Evolutionary conservation across 2,329 filamentous ascomycete species (phyloP).

Genomic region (Alternaria brassicicola): DNA sequence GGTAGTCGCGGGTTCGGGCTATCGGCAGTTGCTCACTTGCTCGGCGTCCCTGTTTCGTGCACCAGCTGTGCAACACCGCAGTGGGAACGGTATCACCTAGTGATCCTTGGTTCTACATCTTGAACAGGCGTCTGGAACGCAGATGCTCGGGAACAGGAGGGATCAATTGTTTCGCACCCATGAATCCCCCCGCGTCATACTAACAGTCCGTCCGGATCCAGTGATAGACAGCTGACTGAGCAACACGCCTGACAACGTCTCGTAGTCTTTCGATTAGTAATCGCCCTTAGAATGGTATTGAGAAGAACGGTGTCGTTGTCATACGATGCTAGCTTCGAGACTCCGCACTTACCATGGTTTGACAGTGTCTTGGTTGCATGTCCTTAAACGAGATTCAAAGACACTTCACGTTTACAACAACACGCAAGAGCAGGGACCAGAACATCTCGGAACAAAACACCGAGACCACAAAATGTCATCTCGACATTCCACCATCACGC

Average conservation of each 20-base stretch:
- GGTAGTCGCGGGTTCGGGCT: neutral
- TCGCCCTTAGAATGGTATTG: no score
- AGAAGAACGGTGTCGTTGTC: no score
- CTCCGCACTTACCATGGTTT: no score
- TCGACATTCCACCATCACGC: neutral
- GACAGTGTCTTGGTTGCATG: no score
- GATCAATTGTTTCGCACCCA: no score
- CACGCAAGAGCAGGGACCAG: neutral
- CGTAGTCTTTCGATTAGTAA: no score
- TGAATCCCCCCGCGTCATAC: neutral
- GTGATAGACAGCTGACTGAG: neutral
- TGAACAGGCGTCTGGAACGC: neutral
- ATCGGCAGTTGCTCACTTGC: neutral
- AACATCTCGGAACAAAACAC: neutral
- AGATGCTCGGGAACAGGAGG: neutral
- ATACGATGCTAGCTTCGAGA: no score
- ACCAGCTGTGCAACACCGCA: neutral
- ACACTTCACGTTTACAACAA: neutral
- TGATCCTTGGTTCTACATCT: neutral
- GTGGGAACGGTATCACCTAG: neutral
- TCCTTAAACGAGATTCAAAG: no score
- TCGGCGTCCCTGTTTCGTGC: neutral
- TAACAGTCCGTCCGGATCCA: rapidly evolving
- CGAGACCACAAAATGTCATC: neutral
- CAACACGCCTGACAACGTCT: no score